Evolutionary conservation across 331 rosid species (phyloP), one percentile per base, ranked within the genome.

Genomic region (Malus hybrid): DNA sequence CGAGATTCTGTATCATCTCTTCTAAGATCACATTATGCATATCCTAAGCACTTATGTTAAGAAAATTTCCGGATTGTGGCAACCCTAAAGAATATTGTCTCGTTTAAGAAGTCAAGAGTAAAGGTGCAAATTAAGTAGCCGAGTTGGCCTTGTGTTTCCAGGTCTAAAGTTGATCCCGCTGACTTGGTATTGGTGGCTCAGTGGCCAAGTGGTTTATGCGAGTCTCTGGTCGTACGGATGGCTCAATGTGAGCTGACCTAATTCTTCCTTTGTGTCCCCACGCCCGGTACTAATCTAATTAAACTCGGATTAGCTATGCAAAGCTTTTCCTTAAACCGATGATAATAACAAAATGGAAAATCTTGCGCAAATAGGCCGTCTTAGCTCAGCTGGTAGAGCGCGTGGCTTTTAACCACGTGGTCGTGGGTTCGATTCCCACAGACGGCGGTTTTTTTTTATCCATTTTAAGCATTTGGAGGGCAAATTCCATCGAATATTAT

Each of bases 341-440:
- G 39, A 50, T 14, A 15, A 50, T 0, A 50, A 15, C 8, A 5
- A 0, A 34, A 34, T 34, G 39, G 39, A 34, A 34, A 34, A 34
- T 34, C 10, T 6, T 34, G 8, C 2, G 39, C 18, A 48, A 5
- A 6, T 13, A 0, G 0, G 89, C 90, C 88, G 87, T 83, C 93
- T 86, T 86, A 88, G 91, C 93, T 88, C 86, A 88, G 93, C 71
- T 7, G 87, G 93, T 84, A 85, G 96, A 90, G 96, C 88, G 90
- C 84, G 82, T 85, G 96, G 96, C 92, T 92, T 92, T 92, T 92
- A 90, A 90, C 89, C 90, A 84, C 76, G 88, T 90, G 96, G 92
- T 88, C 90, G 94, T 90, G 97, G 96, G 92, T 90, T 88, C 90
- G 92, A 92, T 88, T 85, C 96, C 94, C 92, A 88, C 96, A 87